phyloP scores from a whole-genome alignment of 441 rosid genomes.

The Eruca vesicaria region DNA sequence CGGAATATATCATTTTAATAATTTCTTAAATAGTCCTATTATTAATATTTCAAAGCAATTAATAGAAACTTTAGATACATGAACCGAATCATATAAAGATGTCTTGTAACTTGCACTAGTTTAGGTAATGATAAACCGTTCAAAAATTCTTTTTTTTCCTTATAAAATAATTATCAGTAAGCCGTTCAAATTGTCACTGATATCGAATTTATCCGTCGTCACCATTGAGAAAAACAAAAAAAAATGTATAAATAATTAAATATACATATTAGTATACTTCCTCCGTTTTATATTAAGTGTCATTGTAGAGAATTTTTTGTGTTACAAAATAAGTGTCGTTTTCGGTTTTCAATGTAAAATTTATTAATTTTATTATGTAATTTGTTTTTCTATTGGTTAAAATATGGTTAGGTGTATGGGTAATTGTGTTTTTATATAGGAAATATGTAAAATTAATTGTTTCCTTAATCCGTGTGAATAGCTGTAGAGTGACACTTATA shows the following conservation, averaged over 20 bases:
- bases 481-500: too few relatives aligned
- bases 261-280: background rate
- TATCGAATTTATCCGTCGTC: background rate
- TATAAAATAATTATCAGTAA: too few relatives aligned
- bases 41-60: background rate
- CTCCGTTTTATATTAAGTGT: too few relatives aligned
- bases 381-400: too few relatives aligned
- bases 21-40: background rate
- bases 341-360: too few relatives aligned
- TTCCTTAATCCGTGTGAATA: too few relatives aligned
- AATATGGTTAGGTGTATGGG: too few relatives aligned
- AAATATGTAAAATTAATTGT: too few relatives aligned
- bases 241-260: background rate
- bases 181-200: background rate
- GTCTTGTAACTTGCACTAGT: conserved; percentile 18
- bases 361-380: too few relatives aligned
- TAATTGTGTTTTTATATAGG: too few relatives aligned
- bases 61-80: conserved; percentile 17
- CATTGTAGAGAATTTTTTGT: too few relatives aligned
- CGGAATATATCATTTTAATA: background rate
- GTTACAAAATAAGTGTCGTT: too few relatives aligned
- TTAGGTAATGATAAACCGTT: background rate
- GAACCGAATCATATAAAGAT: conserved; percentile 14
- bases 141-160: background rate
- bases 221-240: background rate